Evolutionary conservation across 768 basidiomycete species (phyloP), one percentile per base, ranked within the genome.

Genomic region (Macrolepiota dolichaula): DNA sequence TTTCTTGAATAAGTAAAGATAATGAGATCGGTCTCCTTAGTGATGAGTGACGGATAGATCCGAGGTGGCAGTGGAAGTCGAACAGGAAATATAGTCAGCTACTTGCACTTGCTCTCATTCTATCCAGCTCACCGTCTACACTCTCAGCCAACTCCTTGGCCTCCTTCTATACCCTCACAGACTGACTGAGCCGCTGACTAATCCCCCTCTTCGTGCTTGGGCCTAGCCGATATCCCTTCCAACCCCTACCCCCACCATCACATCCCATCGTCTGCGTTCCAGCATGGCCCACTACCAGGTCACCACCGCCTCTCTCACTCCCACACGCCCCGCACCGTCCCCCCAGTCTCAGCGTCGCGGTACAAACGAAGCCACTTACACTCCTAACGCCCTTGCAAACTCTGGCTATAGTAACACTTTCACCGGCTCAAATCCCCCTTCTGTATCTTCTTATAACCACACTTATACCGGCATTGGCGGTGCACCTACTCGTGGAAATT

Each of bases 391-490:
- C 12, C 78, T 87, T 53, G 70, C 78, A n/a, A 76, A 69, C 61
- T 79, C 84, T 32, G 85, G 85, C 44, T 89, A 88, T 73, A 83
- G 77, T 65, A 69, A 83, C 1, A 82, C 87, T 1, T 86, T 86
- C 67, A 78, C 83, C 3, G 77, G 83, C 67, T 74, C 78, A 36
- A 54, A 40, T n/a, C 77, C 81, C 2, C 78, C 84, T 15, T 80
- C 85, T 1, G 74, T 78, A 51, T 87, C 89, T 0, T 82, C 87
- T 3, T 89, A 89, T 70, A 76, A 80, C 22, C 68, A 82, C 13
- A 80, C 84, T n/a, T 92, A 92, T 73, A 83, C 87, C 6, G 91
- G 92, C 57, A 93, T 93, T 63, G 92, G 92, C 52, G 92, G 85
- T 49, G 88, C 90, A 1, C 92, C 92, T 29, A 82, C 84, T 72